Base-by-base conservation (phyloP, 1,284 basidiomycete species). In the Trametes sp. region DNA sequence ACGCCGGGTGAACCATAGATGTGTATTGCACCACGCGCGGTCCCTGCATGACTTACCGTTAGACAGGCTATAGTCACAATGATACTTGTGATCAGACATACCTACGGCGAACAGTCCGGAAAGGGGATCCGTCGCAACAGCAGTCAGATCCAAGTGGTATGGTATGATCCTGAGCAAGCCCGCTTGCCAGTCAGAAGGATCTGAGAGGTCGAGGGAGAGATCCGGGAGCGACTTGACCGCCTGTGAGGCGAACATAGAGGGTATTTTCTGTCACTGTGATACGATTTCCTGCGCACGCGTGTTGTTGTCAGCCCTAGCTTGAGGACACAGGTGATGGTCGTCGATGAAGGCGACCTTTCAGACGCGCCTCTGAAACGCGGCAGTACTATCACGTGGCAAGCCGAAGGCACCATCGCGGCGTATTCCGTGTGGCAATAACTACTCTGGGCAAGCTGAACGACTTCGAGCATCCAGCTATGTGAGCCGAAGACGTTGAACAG, bases 101-200 rank as follows among this genome's bases (percentile, higher is more conserved):
- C 88, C 87, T 45, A 91, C 78, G 4, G 91, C 94, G 19, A 97
- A 80, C 19, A 95, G 78, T 6, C 90, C 85, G 38, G 87, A 83
- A 41, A 92, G 76, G 2, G 93, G 89, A 69, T 96, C 93, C 53
- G 87, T 79, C 4, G 90, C 88, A 44, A 91, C 72, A 1, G 86
- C 79, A 2, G 83, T 84, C 52, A 90, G 75, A 68, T 93, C 83
- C 38, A 85, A 77, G 16, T 82, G 81, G 66, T 84, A 83, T 31
- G 84, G 79, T 42, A 87, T 74, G 0, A 77, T 76, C 65, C 80
- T 80, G 16, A 90, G 74, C 23, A 72, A 71, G 28, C 81, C 84
- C 14, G 81, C 73, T 55, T 82, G 80, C 87, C 87, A 90, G 64
- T 87, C 85, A n/a, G 77, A 68, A 50, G 76, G 72, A 62, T 89